Evolutionary conservation across 192 early-diverging fungal species (phyloP), one percentile per base, ranked within the genome.

Genomic region (Irineochytrium annulatum): DNA sequence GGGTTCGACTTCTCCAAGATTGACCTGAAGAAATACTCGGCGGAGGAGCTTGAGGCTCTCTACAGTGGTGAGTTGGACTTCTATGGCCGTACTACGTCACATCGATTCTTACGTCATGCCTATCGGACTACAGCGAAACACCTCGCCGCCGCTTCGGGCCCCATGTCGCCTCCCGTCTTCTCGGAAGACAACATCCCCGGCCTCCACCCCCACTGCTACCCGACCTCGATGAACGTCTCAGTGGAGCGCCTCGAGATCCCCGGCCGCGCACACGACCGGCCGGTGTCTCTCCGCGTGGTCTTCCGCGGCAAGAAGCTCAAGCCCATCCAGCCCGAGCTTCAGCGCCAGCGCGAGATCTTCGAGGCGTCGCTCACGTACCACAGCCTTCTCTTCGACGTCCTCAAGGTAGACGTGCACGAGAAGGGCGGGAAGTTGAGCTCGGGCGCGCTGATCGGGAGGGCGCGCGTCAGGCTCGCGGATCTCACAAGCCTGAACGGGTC

Each of bases 361-460:
- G 11, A 22, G 5, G 11, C 46, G 17, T 6, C 46, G 13, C 46
- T 72, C 41, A 62, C 32, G 22, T 74, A 67, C 29, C 72, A 74
- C 43, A 41, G 59, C 8, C 56, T 74, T 5, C 49, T 74, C 44
- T 74, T 74, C 53, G 72, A 74, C 52, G 41, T 60, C 44, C 26
- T 74, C 11, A 74, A 74, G 43, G 41, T 70, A n/a, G 20, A 62
- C 14, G 46, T 69, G 4, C 45, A 34, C 2, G 34, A 52, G n/a
- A n/a, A n/a, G n/a, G n/a, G n/a, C n/a, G n/a, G n/a, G n/a, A n/a
- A n/a, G n/a, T 55, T 56, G 26, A 16, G n/a, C 13, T 16, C 34
- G 2, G 39, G 35, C n/a, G 43, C 52, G 8, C 63, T 56, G 16
- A 60, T 74, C 52, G 72, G 67, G 1, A 39, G 60, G 17, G 58